Base-by-base conservation (phyloP, 1,139 yeast genomes). In the Debaryomycetaceae sp. region DNA sequence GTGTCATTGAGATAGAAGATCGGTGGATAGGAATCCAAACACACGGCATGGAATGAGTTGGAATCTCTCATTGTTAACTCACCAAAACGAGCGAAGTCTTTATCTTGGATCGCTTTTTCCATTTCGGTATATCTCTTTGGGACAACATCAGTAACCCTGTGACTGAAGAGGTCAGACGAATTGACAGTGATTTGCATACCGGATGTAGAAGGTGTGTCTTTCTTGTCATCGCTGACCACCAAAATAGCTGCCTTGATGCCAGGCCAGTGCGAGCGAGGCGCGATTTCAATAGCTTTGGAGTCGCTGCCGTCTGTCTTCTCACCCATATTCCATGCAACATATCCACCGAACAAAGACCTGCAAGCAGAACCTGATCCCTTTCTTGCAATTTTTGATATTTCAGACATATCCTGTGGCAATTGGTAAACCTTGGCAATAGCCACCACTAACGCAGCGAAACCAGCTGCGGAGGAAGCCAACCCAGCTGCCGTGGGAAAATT, bases 401-500 rank as follows among this genome's bases (percentile, higher is more conserved):
- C 96, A 17, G 94, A 85, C 58, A 78, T 73, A 45, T 84, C 78
- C 53, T 85, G 85, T 15, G 95, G 95, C 44, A 94, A 79, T 61
- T 86, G 63, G 65, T 81, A 92, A 44, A 92, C 73, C 56, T 77
- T 77, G 17, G 98, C 91, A 56, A 92, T 79, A 19, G 97, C 89
- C 36, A 79, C 79, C 26, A 92, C 95, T 49, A 92, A 75, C 5
- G 98, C 98, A 37, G 98, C 97, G 63, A 89, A 91, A 0, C 99
- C 99, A 8, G 98, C 97, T 8, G 98, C 98, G 6, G 96, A 86
- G 1, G 97, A 88, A 0, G 98, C 98, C 50, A 92, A 77, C 3
- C 98, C 98, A 13, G 98, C 98, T 31, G 98, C 98, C 18, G 98
- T 92, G 38, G 99, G 99, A 75, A 92, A 92, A 67, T 94, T 94